A percentile compares a stretch with the other conserved stretches of the same genome.
These are phyloP conservation scores for Phytophthora kernoviae DNA, from an alignment of 352 stramenopile genomes.

Conservation along the genomic window DNA sequence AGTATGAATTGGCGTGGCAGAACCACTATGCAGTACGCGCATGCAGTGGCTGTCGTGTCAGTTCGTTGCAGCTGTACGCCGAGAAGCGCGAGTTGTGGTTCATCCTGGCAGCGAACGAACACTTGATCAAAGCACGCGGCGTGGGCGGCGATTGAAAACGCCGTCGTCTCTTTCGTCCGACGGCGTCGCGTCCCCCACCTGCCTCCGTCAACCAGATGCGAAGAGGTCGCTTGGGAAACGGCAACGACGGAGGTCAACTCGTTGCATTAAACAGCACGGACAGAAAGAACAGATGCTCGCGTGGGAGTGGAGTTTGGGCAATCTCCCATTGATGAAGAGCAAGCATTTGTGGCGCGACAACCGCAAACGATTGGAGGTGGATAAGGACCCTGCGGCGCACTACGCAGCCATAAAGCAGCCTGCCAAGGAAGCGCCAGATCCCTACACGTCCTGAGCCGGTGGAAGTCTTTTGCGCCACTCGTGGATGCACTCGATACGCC, in stretches of 20 bases:
- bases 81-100: conserved; percentile 66
- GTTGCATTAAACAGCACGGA: conserved; percentile 36
- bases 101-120: conserved; percentile 42
- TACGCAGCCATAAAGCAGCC: conserved; percentile 1
- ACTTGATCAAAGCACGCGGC: conserved; percentile 19
- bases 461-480: conserved; percentile 49
- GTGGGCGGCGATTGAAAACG: conserved; percentile 35
- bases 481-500: conserved; percentile 55
- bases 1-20: conserved; percentile 59
- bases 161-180: background rate
- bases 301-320: conserved; percentile 71
- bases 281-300: conserved; percentile 57
- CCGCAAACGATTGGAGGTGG: conserved; percentile 42
- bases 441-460: conserved; percentile 40
- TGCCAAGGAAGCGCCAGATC: conserved; percentile 13
- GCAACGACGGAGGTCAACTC: conserved; percentile 26
- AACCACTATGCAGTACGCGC: conserved; percentile 45
- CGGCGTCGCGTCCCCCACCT: background rate
- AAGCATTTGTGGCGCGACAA: conserved; percentile 73
- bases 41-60: conserved; percentile 57
- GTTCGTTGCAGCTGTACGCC: conserved; percentile 49
- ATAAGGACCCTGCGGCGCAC: conserved; percentile 28
- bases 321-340: conserved; percentile 47
- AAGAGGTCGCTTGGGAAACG: conserved; percentile 8
- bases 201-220: background rate